Base-by-base conservation (phyloP, 345 rosid species). In the Aquilaria sinensis region DNA sequence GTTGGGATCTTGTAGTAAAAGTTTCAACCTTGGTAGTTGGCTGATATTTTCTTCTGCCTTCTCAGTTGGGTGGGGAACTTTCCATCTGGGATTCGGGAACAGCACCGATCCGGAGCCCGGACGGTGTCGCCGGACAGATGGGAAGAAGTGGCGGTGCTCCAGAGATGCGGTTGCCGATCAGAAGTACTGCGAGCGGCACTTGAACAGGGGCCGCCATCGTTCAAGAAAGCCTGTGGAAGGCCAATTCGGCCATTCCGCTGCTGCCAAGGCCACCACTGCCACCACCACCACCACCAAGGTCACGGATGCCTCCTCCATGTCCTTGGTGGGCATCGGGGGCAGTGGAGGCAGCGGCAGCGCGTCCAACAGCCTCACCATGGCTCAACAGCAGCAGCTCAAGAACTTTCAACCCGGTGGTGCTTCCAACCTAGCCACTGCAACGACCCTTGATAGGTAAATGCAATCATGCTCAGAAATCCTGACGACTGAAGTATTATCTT, bases 131-230 rank as follows among this genome's bases (percentile, higher is more conserved):
- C 68, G 91, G 63, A 85, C 95, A 1, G 96, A 88, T 74, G 96
- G 96, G 32, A 88, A 88, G 82, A 88, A 88, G 78, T 88, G 96
- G 96, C 79, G 86, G 61, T 88, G 96, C 83, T 77, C 96, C 5
- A 80, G 81, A 63, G 86, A 85, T 47, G 89, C 86, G 16, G 86
- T 85, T 70, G 73, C 85, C n/a, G 88, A 85, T 66, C 92, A 85
- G 60, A 88, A 88, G 62, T 88, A 88, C 61, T 88, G 92, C 59
- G 96, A 88, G 71, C 80, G 89, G 77, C 96, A 88, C 71, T 75
- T 83, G 33, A 88, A 85, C 72, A 83, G 92, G 75, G 92, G 92
- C 67, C 92, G 96, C 67, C 85, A 88, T 63, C 96, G 87, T 83
- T 77, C 96, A 85, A 83, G 96, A 88, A 88, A 83, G 92, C 85